A percentile compares a stretch with the other conserved stretches of the same genome.
These are phyloP conservation scores for Inosperma sp. DNA, from an alignment of 768 basidiomycete species.

Conservation along the genomic window DNA sequence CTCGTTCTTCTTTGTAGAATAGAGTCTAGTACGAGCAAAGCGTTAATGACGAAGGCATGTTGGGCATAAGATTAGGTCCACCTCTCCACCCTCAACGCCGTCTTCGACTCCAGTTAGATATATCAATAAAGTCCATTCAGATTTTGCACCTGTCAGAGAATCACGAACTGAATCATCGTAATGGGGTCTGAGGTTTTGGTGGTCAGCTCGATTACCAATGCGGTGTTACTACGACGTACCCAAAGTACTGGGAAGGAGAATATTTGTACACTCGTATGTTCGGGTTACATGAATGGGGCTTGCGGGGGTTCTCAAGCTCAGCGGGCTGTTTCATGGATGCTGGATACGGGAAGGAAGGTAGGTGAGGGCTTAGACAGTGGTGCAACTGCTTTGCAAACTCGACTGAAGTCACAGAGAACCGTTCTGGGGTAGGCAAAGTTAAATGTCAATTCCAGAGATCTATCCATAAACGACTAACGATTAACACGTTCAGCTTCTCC, in stretches of 20 bases:
- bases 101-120: conserved; percentile 71
- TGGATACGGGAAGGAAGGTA: conserved; percentile 50
- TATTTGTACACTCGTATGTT: conserved; percentile 77
- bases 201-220: neutral
- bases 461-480: conserved; percentile 39
- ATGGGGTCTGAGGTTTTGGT: conserved; percentile 41
- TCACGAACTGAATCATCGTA: conserved; percentile 72
- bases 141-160: conserved; percentile 51
- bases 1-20: conserved; percentile 59
- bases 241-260: conserved; percentile 58
- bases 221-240: conserved; percentile 29
- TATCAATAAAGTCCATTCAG: conserved; percentile 74
- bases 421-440: conserved; percentile 36
- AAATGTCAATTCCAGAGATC: neutral
- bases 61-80: conserved; percentile 19
- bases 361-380: conserved; percentile 47
- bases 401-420: conserved; percentile 54
- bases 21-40: conserved; percentile 44
- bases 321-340: conserved; percentile 34
- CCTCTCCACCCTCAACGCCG: conserved; percentile 69
- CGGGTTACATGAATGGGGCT: conserved; percentile 59
- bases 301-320: conserved; percentile 27
- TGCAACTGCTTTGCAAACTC: conserved; percentile 56
- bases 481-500: conserved; percentile 72
- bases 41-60: neutral